These are phyloP conservation scores for Gremmenia infestans DNA, from an alignment of 2,329 filamentous ascomycete genomes.

Conservation along the genomic window DNA sequence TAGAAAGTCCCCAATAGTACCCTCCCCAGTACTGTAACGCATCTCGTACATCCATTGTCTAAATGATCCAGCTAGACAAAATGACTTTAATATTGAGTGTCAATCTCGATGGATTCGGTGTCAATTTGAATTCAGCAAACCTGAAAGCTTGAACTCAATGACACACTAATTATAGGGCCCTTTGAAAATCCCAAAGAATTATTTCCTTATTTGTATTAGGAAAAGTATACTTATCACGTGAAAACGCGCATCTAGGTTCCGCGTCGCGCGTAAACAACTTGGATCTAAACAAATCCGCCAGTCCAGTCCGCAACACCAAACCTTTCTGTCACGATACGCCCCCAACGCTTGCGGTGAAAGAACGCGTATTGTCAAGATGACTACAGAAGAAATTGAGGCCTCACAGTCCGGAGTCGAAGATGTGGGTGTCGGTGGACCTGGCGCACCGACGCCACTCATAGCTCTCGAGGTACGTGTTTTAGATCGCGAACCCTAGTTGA, in stretches of 20 bases:
- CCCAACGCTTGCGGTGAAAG: neutral
- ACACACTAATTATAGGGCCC: no score
- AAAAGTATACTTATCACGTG: neutral
- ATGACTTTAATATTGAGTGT: no score
- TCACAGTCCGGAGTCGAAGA: conserved; percentile 74
- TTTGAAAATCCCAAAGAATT: no score
- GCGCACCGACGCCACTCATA: conserved; percentile 84
- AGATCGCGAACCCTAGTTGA: neutral
- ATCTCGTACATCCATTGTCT: no score
- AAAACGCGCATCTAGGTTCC: neutral
- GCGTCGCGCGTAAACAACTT: neutral
- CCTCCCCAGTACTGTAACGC: no score
- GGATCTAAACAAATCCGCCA: neutral
- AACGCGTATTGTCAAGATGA: conserved; percentile 17
- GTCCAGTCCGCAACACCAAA: neutral
- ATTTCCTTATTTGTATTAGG: neutral
- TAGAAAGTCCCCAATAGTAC: neutral
- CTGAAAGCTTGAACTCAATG: no score
- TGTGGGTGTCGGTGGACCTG: conserved; percentile 69
- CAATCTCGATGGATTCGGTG: no score
- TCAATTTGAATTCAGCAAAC: no score
- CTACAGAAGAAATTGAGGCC: conserved; percentile 42
- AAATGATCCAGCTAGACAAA: no score
- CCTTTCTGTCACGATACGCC: neutral
- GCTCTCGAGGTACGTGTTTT: conserved; percentile 69